Conservation (phyloP, 192 early-diverging fungal genomes). For the Coemansia sp. region DNA sequence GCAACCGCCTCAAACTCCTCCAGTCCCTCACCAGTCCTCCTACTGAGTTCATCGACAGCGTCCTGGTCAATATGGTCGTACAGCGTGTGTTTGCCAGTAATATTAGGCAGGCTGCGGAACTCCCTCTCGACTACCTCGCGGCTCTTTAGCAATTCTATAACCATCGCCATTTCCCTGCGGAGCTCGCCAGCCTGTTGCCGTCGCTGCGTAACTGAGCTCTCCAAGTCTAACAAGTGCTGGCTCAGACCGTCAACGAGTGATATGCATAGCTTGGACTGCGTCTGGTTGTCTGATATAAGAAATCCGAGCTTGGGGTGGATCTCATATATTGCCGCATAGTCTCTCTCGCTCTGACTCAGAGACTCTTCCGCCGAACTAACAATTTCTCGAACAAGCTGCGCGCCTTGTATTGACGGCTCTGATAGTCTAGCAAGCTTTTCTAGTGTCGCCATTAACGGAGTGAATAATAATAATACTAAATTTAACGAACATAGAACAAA, state of each 20-base stretch:
- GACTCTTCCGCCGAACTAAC: conserved; percentile 21
- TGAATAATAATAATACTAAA: background rate
- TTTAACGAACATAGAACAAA: background rate
- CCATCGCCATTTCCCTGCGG: conserved; percentile 46
- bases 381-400: conserved; percentile 31
- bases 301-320: conserved; percentile 51
- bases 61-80: conserved; percentile 59
- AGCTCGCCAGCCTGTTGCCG: conserved; percentile 35
- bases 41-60: conserved; percentile 32
- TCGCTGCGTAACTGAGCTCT: conserved; percentile 17
- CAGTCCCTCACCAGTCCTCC: conserved; percentile 23
- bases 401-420: conserved; percentile 54
- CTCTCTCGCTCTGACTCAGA: conserved; percentile 30
- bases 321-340: conserved; percentile 37
- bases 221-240: conserved; percentile 32
- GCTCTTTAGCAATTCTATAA: conserved; percentile 46
- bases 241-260: conserved; percentile 23
- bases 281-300: conserved; percentile 43
- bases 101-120: conserved; percentile 33
- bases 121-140: conserved; percentile 52
- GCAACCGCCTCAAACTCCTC: conserved; percentile 23
- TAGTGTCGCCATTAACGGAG: conserved; percentile 40
- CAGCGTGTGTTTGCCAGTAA: conserved; percentile 30
- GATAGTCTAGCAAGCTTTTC: conserved; percentile 51
- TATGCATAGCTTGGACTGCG: conserved; percentile 32